Evolutionary conservation across 2,329 filamentous ascomycete species (phyloP).

Genomic region (Clarireedia paspali): DNA sequence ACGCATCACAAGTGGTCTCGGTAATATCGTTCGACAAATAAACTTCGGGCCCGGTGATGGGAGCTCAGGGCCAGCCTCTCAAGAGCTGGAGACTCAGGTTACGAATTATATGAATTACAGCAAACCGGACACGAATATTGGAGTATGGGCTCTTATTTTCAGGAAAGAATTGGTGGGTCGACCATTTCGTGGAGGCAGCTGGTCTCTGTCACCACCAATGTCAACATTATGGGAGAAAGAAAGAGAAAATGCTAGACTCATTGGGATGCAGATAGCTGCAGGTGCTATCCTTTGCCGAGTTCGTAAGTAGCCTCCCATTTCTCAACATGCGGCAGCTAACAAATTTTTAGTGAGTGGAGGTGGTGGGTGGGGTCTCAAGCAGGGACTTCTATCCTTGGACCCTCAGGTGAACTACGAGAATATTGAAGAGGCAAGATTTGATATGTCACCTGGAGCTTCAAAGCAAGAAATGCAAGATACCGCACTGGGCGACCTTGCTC

Average conservation of each 20-base stretch:
- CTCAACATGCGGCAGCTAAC: neutral
- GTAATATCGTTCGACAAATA: conserved; percentile 69
- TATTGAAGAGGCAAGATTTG: conserved; percentile 43
- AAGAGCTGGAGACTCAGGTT: conserved; percentile 62
- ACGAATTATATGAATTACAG: conserved; percentile 43
- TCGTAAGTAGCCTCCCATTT: conserved; percentile 19
- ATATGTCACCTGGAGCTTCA: conserved; percentile 32
- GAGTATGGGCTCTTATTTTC: conserved; percentile 67
- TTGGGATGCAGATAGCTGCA: conserved; percentile 17
- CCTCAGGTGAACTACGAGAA: conserved; percentile 51
- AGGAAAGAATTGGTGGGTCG: conserved; percentile 31
- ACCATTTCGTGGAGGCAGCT: neutral
- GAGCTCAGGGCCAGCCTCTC: conserved; percentile 50
- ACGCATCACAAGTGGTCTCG: conserved; percentile 57
- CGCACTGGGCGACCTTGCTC: conserved; percentile 47
- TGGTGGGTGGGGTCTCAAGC: conserved; percentile 77
- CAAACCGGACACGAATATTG: conserved; percentile 37
- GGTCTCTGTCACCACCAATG: neutral
- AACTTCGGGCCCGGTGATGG: conserved; percentile 36
- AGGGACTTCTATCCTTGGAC: conserved; percentile 71
- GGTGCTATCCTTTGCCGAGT: conserved; percentile 26
- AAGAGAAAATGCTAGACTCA: conserved; percentile 6
- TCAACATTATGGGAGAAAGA: neutral
- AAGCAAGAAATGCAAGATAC: conserved; percentile 27
- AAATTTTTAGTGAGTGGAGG: conserved; percentile 59